Base-by-base conservation (phyloP, 495 filamentous ascomycete species). In the Platismatia glauca region DNA sequence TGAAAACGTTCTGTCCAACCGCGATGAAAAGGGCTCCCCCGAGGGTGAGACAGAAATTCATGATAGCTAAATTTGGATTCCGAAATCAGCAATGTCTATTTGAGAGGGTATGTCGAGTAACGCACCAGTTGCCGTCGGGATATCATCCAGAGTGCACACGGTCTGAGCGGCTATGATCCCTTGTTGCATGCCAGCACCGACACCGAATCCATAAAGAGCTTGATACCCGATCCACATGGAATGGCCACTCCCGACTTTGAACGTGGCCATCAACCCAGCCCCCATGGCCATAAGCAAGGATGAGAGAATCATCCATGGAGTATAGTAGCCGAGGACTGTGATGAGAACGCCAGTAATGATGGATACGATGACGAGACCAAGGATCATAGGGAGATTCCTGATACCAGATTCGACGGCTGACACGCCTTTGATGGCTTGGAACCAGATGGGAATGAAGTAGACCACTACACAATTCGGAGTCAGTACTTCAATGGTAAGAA, bases 151-250 rank as follows among this genome's bases (percentile, higher is more conserved):
- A 18, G 74, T 72, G 7, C 91, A 78, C 0, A 86, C 86, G 0
- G 86, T 86, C 70, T 91, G 86, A 1, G 80, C 82, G 4, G 87
- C 84, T 58, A 90, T 85, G 68, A 86, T 77, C 29, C 84, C 77
- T 43, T 84, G 81, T 68, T 91, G 86, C 72, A 90, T 79, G 50
- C 85, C 83, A 5, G 86, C 62, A 3, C 90, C 90, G 1, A 89
- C 63, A 7, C 90, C 90, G 13, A 81, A 73, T 48, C 90, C 90
- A 56, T 82, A 81, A 4, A 93, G 61, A 41, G 85, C 78, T 67
- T 92, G 89, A 66, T 85, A 94, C 0, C 91, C 89, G 62, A 94
- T 88, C 91, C 91, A 96, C 34, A 69, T 74, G 0, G 73, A 65
- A n/a, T 76, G 65, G 12, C 72, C 69, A 0, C 83, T 85, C 68